phyloP scores from a whole-genome alignment of 169 alveolate genomes.

The Ichthyophthirius multifiliis region DNA sequence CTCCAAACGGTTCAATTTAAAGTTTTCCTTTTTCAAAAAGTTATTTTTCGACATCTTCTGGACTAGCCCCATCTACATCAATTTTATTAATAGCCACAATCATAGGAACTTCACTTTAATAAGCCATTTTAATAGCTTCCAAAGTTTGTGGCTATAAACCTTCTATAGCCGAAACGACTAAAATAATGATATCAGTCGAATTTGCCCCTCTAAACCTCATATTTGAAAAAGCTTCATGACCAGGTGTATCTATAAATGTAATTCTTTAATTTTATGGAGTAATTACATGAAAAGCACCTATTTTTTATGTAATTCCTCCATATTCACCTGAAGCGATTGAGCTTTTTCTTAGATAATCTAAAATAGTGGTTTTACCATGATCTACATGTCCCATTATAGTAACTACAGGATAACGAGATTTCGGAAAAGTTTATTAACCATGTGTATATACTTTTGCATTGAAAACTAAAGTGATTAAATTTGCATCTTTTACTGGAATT shows the following conservation, averaged over 20 bases:
- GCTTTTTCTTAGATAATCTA: conserved; percentile 76
- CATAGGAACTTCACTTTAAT: conserved; percentile 66
- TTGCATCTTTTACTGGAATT: not conserved
- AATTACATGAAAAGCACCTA: conserved; percentile 91
- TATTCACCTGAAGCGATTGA: conserved; percentile 35
- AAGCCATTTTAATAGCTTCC: conserved; percentile 87
- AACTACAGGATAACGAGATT: conserved; percentile 89
- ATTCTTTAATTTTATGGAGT: conserved; percentile 68
- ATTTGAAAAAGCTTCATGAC: conserved; percentile 93
- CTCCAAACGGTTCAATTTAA: conserved; percentile 71
- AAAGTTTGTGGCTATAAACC: conserved; percentile 94
- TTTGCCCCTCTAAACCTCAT: conserved; percentile 93
- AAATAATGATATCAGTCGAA: conserved; percentile 91
- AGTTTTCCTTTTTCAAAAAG: conserved; percentile 50
- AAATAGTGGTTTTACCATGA: conserved; percentile 96
- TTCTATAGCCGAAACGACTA: conserved; percentile 94
- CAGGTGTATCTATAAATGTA: conserved; percentile 95
- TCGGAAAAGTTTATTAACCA: not conserved
- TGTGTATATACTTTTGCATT: not conserved
- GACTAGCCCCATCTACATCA: conserved; percentile 75
- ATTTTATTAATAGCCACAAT: conserved; percentile 91
- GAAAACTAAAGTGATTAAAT: not conserved
- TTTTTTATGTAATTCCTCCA: conserved; percentile 91
- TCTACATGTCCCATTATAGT: conserved; percentile 98
- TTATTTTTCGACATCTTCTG: conserved; percentile 56